Conservation (phyloP, 2,329 filamentous ascomycete genomes). For the Colletotrichum sp. region DNA sequence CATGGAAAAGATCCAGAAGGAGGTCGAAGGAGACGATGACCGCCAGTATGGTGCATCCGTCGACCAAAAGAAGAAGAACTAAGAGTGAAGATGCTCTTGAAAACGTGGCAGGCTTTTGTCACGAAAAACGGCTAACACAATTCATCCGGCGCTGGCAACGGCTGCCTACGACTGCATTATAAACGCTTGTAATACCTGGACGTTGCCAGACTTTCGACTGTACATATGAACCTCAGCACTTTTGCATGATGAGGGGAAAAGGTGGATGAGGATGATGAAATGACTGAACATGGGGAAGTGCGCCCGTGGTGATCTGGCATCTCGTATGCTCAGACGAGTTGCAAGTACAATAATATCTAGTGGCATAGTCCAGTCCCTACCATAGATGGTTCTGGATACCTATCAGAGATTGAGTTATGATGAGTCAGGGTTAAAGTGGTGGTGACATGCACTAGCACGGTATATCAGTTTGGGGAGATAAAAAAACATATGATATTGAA, state of each 20-base stretch:
- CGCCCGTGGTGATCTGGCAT: background rate
- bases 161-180: background rate
- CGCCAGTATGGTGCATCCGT: conserved; percentile 24
- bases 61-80: conserved; percentile 23
- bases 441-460: background rate
- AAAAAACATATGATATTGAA: background rate
- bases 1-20: conserved; percentile 65
- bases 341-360: background rate
- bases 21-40: conserved; percentile 43
- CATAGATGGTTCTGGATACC: background rate
- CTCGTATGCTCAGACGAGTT: background rate
- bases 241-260: background rate
- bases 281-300: background rate
- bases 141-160: background rate
- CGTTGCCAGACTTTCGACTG: background rate
- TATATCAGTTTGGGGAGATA: background rate
- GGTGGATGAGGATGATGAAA: background rate
- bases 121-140: background rate
- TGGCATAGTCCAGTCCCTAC: background rate
- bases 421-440: background rate
- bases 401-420: background rate
- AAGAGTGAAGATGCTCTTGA: background rate
- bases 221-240: background rate
- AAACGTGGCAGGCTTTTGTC: background rate
- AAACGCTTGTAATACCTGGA: conserved; percentile 9